Base-by-base conservation (phyloP, 208 protist species). In the Trypanosoma mega region DNA sequence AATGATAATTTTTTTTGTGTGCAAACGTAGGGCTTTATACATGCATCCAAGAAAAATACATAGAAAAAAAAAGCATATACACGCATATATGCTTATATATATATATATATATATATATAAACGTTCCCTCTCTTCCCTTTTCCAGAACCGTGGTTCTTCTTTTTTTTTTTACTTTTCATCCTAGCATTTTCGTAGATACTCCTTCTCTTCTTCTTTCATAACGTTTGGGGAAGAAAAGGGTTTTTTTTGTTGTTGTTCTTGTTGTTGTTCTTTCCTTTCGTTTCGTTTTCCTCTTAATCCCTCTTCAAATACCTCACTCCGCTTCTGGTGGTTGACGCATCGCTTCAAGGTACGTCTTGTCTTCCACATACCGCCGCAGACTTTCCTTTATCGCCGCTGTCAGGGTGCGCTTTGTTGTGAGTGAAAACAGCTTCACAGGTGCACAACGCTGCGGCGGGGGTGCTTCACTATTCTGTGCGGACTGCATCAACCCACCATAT, bases 401-500 rank as follows among this genome's bases (percentile, higher is more conserved):
- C 20, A 92, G 54, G 14, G 76, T 72, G 16, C 37, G 51, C 45
- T 80, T 63, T 9, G 82, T 82, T 1, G 87, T 94, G 30, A 94
- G 80, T 16, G 87, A 92, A 71, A 92, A 94, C 18, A 94, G 73
- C 61, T 94, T 94, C 26, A 94, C 84, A 12, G 84, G 84, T 5
- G 80, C 82, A 2, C 62, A 66, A 0, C 37, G 46, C 18, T 21
- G 56, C 14, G 14, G 27, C 11, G 61, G 43, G 53, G 20, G 6
- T 56, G 36, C 18, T 5, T 9, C 9, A 20, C 20, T 33, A 14
- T 26, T 30, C 21, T 33, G 4, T 18, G 45, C 7, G 5, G n/a
- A 27, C 27, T 27, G 30, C 8, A 39, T 14, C 43, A 26, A 21
- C 2, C 16, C 46, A 26, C 33, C 29, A 7, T 55, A 23, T 11